These are phyloP conservation scores for Canariomyces notabilis DNA, from an alignment of 2,329 filamentous ascomycete genomes.

Conservation along the genomic window DNA sequence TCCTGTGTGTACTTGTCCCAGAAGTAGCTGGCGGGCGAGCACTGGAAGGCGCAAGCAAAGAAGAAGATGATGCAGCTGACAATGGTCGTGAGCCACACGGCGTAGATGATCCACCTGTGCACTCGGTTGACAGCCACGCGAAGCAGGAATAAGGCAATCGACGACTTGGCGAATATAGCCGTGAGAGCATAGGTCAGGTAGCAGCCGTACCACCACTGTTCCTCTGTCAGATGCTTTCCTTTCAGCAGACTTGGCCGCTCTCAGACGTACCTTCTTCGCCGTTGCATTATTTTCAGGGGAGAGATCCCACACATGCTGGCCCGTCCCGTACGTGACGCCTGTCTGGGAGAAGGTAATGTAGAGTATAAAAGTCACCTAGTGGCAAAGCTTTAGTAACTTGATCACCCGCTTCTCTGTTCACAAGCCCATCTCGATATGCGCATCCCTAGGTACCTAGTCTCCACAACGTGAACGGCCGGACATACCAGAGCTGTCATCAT, in stretches of 20 bases:
- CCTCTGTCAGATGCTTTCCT: not conserved
- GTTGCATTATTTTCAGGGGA: slow-evolving; percentile 20
- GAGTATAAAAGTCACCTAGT: slow-evolving; percentile 27
- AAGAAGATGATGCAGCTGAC: slow-evolving; percentile 37
- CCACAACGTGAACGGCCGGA: not conserved
- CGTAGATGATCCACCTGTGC: slow-evolving; percentile 34
- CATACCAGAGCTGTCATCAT: slow-evolving; percentile 32
- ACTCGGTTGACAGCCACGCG: slow-evolving; percentile 34
- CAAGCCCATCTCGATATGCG: too few relatives aligned
- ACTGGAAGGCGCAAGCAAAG: slow-evolving; percentile 39
- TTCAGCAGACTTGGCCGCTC: too few relatives aligned
- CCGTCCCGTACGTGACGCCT: slow-evolving; percentile 38
- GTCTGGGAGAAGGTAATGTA: slow-evolving; percentile 32
- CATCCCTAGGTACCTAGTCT: too few relatives aligned
- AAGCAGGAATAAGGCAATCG: slow-evolving; percentile 39
- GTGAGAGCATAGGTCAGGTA: slow-evolving; percentile 23
- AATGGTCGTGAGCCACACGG: slow-evolving; percentile 33
- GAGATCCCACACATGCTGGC: slow-evolving; percentile 34
- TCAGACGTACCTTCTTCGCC: slow-evolving; percentile 32
- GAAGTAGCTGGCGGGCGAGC: slow-evolving; percentile 36
- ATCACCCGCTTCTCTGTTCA: not conserved
- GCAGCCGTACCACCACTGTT: slow-evolving; percentile 22
- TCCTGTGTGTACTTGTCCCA: slow-evolving; percentile 32
- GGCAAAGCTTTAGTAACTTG: not conserved
- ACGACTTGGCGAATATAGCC: slow-evolving; percentile 34